phyloP scores from a whole-genome alignment of 2,329 filamentous ascomycete species.

The Neurospora sp. region DNA sequence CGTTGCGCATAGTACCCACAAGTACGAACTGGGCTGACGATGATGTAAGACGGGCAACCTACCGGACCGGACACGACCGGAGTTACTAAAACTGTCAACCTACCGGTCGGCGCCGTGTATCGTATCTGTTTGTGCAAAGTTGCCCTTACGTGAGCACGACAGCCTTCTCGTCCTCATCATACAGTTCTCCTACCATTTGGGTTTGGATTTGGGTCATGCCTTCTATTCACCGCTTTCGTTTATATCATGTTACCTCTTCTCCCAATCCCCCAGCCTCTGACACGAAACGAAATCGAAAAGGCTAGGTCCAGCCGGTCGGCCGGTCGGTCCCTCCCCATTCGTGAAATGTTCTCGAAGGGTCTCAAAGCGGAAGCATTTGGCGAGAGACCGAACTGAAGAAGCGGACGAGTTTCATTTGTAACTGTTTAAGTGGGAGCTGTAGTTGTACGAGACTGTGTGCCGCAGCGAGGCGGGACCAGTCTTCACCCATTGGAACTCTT shows the following conservation, averaged over 20 bases:
- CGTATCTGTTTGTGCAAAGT: background rate
- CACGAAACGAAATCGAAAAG: too few relatives aligned
- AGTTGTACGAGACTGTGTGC: too few relatives aligned
- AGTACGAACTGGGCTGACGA: background rate
- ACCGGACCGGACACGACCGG: background rate
- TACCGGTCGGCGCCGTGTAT: background rate
- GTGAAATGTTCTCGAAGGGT: background rate
- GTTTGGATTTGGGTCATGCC: background rate
- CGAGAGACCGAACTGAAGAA: background rate
- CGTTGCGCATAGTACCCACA: background rate
- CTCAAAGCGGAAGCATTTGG: background rate
- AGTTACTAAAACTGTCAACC: background rate
- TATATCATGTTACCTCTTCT: background rate
- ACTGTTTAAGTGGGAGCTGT: too few relatives aligned
- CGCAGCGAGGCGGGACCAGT: too few relatives aligned
- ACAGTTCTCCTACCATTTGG: background rate
- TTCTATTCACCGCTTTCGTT: background rate
- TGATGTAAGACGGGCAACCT: background rate
- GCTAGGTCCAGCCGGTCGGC: too few relatives aligned
- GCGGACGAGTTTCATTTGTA: background rate
- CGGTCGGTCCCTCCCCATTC: background rate
- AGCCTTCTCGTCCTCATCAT: background rate
- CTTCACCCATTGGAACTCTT: background rate
- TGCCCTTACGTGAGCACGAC: background rate
- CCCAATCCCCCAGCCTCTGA: too few relatives aligned